Evolutionary conservation across 305 asterid species (phyloP).

Genomic region (Fraxinus baroniana): DNA sequence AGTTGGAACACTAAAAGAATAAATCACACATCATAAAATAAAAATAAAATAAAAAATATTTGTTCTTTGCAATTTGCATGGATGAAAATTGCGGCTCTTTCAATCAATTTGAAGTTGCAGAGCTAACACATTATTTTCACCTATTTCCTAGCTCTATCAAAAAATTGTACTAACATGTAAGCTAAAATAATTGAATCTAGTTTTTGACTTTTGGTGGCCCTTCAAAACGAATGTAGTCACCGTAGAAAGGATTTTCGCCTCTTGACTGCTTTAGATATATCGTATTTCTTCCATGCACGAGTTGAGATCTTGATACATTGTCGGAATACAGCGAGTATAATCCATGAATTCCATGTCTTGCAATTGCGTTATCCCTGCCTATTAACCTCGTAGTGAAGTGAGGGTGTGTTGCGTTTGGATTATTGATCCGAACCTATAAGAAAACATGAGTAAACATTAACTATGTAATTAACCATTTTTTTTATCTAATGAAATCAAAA

Average conservation of each 20-base stretch:
- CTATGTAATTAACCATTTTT: background rate
- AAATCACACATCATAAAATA: background rate
- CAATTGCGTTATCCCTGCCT: conserved; percentile 64
- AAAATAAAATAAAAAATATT: background rate
- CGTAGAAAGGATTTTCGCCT: conserved; percentile 31
- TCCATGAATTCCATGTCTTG: conserved; percentile 83
- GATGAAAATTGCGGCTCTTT: background rate
- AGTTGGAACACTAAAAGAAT: background rate
- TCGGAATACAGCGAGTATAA: conserved; percentile 41
- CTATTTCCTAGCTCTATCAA: background rate
- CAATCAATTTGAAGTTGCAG: background rate
- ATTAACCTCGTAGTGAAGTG: conserved; percentile 41
- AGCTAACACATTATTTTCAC: background rate
- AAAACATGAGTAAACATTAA: background rate
- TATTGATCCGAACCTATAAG: conserved; percentile 46
- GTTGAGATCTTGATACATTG: conserved; percentile 27
- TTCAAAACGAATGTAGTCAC: conserved; percentile 66
- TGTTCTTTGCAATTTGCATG: background rate
- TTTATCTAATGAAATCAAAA: too few species aligned
- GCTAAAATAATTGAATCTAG: background rate
- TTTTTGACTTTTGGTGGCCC: conserved; percentile 32
- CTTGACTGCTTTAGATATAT: conserved; percentile 49
- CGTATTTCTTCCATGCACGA: conserved; percentile 40
- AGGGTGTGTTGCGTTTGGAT: conserved; percentile 19
- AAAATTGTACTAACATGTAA: background rate